phyloP scores from a whole-genome alignment of 1,284 basidiomycete genomes.

The Meira miltonrushii region DNA sequence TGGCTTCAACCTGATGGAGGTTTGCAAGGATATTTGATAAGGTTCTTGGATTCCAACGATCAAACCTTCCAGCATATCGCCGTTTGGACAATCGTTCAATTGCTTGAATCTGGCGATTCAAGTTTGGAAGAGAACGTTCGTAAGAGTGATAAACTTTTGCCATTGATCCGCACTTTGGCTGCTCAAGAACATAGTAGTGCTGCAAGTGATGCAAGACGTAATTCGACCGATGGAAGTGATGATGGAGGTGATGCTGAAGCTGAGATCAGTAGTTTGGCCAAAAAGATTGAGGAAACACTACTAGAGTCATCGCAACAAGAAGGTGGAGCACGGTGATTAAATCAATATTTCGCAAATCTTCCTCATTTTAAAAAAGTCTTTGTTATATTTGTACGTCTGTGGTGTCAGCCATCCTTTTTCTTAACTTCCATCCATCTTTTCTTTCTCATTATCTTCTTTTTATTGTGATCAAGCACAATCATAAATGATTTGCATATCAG shows the following conservation, averaged over 20 bases:
- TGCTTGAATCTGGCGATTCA: constrained; percentile 82
- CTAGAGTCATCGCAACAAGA: constrained; percentile 1
- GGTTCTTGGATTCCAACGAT: constrained; percentile 88
- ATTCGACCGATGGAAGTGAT: constrained; percentile 23
- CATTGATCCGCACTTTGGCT: constrained; percentile 41
- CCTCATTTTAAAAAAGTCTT: no score
- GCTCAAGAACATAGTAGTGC: constrained; percentile 13
- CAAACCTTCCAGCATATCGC: constrained; percentile 99
- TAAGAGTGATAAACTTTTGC: constrained; percentile 36
- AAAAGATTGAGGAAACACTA: constrained; percentile 48
- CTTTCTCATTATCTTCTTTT: no score
- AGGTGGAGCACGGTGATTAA: no score
- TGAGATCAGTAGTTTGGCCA: constrained; percentile 44
- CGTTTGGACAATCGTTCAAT: constrained; percentile 86
- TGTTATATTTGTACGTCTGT: no score
- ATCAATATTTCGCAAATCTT: no score
- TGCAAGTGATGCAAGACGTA: constrained; percentile 5
- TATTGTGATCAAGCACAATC: no score
- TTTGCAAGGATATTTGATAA: constrained; percentile 87
- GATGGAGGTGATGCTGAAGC: constrained; percentile 42
- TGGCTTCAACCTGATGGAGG: constrained; percentile 98
- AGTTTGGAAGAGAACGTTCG: constrained; percentile 51
- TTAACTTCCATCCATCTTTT: no score
- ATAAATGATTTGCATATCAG: no score
- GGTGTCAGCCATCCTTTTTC: no score